phyloP scores from a whole-genome alignment of 1,284 basidiomycete species.

The Phenoliferia sp. region DNA sequence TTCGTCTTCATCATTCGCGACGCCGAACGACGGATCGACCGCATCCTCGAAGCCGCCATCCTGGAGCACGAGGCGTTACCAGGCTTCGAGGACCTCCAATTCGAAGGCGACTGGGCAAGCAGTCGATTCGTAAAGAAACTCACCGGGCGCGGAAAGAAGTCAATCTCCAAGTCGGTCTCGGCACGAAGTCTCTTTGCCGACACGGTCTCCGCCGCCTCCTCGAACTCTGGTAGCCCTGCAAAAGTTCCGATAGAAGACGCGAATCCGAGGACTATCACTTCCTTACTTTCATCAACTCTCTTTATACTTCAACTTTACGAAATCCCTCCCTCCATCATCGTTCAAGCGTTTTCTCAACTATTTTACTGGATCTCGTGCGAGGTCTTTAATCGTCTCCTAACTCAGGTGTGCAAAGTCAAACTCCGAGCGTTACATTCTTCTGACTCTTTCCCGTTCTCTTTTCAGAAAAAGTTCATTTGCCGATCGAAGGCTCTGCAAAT shows the following conservation, averaged over 20 bases:
- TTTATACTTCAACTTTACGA: conserved; percentile 80
- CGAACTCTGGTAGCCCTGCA: not conserved
- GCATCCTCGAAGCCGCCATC: conserved; percentile 73
- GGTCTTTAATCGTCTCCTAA: conserved; percentile 88
- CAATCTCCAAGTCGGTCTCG: conserved; percentile 9
- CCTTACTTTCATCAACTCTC: conserved; percentile 82
- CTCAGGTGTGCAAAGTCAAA: conserved; percentile 42
- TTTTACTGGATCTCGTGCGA: conserved; percentile 83
- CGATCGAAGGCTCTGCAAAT: conserved; percentile 86
- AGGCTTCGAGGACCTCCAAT: conserved; percentile 73
- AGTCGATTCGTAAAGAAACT: conserved; percentile 68
- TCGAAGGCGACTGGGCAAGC: conserved; percentile 82
- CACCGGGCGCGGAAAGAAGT: conserved; percentile 58
- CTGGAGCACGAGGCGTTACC: conserved; percentile 77
- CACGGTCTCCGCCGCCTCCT: not conserved
- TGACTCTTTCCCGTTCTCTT: not conserved
- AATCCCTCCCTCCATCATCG: conserved; percentile 81
- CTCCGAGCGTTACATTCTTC: too few species aligned
- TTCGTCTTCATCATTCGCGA: conserved; percentile 95
- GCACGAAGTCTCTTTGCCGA: conserved; percentile 20
- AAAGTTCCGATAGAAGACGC: not conserved
- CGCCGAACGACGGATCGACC: conserved; percentile 82
- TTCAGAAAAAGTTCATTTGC: conserved; percentile 83
- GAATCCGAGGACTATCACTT: conserved; percentile 61
- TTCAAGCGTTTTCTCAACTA: conserved; percentile 91